Evolutionary conservation across 352 stramenopile genomes (phyloP).

Genomic region (Phytophthora tentaculata): DNA sequence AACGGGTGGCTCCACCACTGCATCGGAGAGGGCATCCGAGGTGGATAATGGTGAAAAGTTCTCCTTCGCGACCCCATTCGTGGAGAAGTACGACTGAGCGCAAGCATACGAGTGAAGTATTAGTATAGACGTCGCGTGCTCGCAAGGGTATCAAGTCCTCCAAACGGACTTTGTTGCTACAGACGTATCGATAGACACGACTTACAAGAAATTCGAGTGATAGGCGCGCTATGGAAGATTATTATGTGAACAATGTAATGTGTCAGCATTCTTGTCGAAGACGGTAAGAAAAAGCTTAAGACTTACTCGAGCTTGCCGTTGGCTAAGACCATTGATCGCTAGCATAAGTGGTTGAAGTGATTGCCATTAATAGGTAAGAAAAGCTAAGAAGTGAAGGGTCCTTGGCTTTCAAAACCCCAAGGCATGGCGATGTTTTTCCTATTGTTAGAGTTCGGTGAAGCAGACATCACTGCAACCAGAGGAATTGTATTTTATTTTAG

Average conservation of each 20-base stretch:
- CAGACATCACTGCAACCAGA: not conserved
- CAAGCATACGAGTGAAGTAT: slow-evolving; percentile 39
- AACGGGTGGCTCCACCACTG: slow-evolving; percentile 53
- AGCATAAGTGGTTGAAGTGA: not conserved
- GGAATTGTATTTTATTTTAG: not conserved
- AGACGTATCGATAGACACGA: slow-evolving; percentile 21
- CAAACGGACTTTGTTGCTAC: slow-evolving; percentile 25
- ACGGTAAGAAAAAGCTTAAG: not conserved
- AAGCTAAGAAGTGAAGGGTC: slow-evolving; percentile 25
- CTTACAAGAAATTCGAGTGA: slow-evolving; percentile 21
- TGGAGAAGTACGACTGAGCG: slow-evolving; percentile 66
- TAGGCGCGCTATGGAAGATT: slow-evolving; percentile 31
- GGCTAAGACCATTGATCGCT: not conserved
- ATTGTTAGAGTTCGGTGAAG: slow-evolving; percentile 15
- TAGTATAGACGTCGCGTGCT: slow-evolving; percentile 39
- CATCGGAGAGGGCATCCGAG: slow-evolving; percentile 55
- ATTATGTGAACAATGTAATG: slow-evolving; percentile 35
- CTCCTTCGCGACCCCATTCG: slow-evolving; percentile 62
- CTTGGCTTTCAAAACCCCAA: slow-evolving; percentile 5
- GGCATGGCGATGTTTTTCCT: slow-evolving; percentile 20
- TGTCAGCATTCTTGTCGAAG: slow-evolving; percentile 8
- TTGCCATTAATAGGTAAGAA: slow-evolving; percentile 4
- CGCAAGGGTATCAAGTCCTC: slow-evolving; percentile 8
- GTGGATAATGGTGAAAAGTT: slow-evolving; percentile 52
- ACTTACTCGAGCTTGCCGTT: slow-evolving; percentile 9